phyloP scores from a whole-genome alignment of 371 early-diverging fungal species.

The Apophysomyces sp. region DNA sequence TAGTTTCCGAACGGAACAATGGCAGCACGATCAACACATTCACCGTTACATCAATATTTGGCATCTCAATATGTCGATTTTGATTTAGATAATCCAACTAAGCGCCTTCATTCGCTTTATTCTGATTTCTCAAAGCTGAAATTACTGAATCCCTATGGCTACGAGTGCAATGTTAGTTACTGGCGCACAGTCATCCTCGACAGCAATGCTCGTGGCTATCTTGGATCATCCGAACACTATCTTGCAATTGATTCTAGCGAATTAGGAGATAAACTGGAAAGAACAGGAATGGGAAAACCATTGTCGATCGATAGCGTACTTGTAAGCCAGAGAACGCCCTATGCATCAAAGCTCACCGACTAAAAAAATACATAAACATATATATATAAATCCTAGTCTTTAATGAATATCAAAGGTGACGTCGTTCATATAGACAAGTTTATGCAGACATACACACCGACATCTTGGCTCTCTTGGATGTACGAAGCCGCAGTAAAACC shows the following conservation, averaged over 20 bases:
- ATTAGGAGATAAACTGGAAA: conserved; percentile 5
- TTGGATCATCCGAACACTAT: conserved; percentile 7
- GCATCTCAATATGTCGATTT: conserved; percentile 19
- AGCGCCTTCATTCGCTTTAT: conserved; percentile 17
- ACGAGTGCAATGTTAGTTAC: conserved; percentile 19
- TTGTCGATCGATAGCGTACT: conserved; percentile 15
- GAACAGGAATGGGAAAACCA: conserved; percentile 18
- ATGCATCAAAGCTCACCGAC: not conserved
- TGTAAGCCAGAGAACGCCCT: conserved; percentile 4
- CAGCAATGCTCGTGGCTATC: conserved; percentile 14
- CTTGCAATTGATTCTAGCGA: conserved; percentile 12
- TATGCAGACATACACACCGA: conserved; percentile 7
- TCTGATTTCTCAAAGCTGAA: conserved; percentile 20
- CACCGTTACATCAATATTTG: conserved; percentile 6
- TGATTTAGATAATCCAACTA: conserved; percentile 10
- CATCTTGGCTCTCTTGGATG: conserved; percentile 11
- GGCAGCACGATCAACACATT: not conserved
- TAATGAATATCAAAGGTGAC: conserved; percentile 23
- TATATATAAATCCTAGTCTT: not conserved
- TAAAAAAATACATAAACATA: not conserved
- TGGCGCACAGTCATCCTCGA: conserved; percentile 27
- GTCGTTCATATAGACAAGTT: conserved; percentile 24
- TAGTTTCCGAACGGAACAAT: not conserved
- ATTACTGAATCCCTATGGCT: conserved; percentile 15
- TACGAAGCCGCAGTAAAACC: conserved; percentile 1